Conservation (phyloP, 352 stramenopile species). For the Globisporangium nunn region DNA sequence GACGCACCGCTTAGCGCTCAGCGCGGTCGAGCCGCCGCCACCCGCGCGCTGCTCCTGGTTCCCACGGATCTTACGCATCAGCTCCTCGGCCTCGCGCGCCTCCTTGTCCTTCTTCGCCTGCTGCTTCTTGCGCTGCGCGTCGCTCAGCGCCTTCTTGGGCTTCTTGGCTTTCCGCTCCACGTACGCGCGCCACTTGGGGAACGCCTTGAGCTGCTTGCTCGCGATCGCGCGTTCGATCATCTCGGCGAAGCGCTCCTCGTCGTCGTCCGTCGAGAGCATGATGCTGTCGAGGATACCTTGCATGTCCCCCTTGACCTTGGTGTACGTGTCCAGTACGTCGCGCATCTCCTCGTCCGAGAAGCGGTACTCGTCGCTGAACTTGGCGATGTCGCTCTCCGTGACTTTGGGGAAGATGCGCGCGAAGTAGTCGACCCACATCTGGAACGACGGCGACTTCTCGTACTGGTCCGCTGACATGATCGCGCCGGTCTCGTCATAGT, state of each 20-base stretch:
- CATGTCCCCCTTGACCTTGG: conserved; percentile 75
- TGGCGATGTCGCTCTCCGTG: conserved; percentile 67
- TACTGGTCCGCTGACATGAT: conserved; percentile 42
- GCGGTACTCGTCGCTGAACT: conserved; percentile 75
- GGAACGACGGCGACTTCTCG: conserved; percentile 44
- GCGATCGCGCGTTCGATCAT: conserved; percentile 69
- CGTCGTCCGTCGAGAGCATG: conserved; percentile 84
- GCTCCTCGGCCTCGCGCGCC: conserved; percentile 46
- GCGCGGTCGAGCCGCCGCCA: conserved; percentile 21
- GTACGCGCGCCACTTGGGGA: conserved; percentile 39
- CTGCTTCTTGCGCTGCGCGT: conserved; percentile 32
- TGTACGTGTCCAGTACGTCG: conserved; percentile 77
- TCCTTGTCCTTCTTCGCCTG: conserved; percentile 54
- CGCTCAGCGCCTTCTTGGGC: conserved; percentile 18
- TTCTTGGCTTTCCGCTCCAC: conserved; percentile 27
- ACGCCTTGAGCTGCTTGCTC: conserved; percentile 30
- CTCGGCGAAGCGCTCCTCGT: conserved; percentile 54
- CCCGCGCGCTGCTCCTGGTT: conserved; percentile 37
- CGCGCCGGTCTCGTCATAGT: conserved; percentile 84
- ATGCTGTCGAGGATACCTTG: conserved; percentile 73
- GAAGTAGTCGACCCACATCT: conserved; percentile 87
- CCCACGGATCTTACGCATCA: conserved; percentile 51
- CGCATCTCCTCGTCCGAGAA: conserved; percentile 78
- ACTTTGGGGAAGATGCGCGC: conserved; percentile 85
- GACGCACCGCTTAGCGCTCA: conserved; percentile 31